Evolutionary conservation across 768 basidiomycete genomes (phyloP), one percentile per base, ranked within the genome.

Genomic region (Mycena pura): DNA sequence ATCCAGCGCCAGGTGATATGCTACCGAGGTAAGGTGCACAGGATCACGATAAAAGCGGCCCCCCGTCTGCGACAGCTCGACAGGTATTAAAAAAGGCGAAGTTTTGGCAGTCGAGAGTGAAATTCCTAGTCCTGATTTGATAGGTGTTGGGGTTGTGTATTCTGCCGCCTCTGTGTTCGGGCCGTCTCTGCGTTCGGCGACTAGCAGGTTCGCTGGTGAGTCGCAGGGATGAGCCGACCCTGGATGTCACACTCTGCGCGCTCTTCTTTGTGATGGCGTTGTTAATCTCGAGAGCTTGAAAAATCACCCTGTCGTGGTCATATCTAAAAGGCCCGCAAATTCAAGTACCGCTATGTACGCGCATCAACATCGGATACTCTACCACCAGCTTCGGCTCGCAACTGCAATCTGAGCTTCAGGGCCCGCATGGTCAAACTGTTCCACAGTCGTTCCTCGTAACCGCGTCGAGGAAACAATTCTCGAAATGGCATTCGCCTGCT

Each of bases 1-100:
- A 47, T 45, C 44, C 28, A 39, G 15, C 38, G 52, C 31, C 22
- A 27, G 32, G 40, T 44, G 61, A 57, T 57, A 17, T 28, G 61
- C 36, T 48, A 34, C 62, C 56, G 62, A 63, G 32, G 44, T 52
- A 62, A 25, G 25, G 14, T 5, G 52, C 41, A 40, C 38, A 36
- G 55, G 55, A 73, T 72, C 70, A 71, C 68, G 72, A 71, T 65
- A 63, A 44, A 64, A 71, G 59, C 70, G 69, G 72, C 31, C 39
- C 48, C 25, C 40, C 39, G 51, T 52, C 52, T 6, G 41, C 32
- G 47, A 36, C 34, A 36, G 34, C 25, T 29, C 6, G 56, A 59
- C 52, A 63, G 32, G 25, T 25, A 56, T 56, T 56, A 17, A 54
- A 57, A 54, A 57, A 50, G 61, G 43, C 47, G 40, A 17, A 10